These are phyloP conservation scores for Penstemon eatonii DNA, from an alignment of 257 asterid species.

Conservation along the genomic window DNA sequence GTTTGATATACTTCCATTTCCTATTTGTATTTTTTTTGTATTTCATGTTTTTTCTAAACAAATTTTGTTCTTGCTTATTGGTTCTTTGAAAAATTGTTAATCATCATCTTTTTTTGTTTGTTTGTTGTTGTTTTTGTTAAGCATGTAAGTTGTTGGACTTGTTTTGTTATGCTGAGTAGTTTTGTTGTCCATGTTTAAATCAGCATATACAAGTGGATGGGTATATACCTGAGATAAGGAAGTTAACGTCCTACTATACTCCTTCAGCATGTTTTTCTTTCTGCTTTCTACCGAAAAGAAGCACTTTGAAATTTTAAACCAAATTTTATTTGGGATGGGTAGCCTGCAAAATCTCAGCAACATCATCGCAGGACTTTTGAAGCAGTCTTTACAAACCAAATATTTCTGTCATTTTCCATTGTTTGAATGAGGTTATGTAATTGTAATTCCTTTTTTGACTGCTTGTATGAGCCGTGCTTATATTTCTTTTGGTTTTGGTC, in stretches of 20 bases:
- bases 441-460: conserved; percentile 15
- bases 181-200: conserved; percentile 2
- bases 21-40: conserved; percentile 13
- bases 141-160: background rate
- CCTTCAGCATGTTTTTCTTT: conserved; percentile 4
- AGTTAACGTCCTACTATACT: conserved; percentile 13
- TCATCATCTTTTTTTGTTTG: conserved; percentile 9
- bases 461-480: conserved; percentile 5
- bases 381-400: conserved; percentile 13
- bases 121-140: background rate
- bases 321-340: too few species aligned
- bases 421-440: conserved; percentile 13
- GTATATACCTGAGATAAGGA: conserved; percentile 17
- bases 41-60: conserved; percentile 15
- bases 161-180: conserved; percentile 19
- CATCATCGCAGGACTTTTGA: background rate
- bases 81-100: conserved; percentile 1
- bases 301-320: too few species aligned
- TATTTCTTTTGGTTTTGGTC: conserved; percentile 1
- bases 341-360: conserved; percentile 5
- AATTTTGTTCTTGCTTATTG: conserved; percentile 16
- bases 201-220: background rate
- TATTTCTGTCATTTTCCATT: conserved; percentile 4
- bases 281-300: background rate
- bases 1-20: conserved; percentile 35